A percentile compares a stretch with the other conserved stretches of the same genome.
Evolutionary conservation across 176 grass and related monocot genomes (phyloP).

Genomic region (Phoenix roebelenii): DNA sequence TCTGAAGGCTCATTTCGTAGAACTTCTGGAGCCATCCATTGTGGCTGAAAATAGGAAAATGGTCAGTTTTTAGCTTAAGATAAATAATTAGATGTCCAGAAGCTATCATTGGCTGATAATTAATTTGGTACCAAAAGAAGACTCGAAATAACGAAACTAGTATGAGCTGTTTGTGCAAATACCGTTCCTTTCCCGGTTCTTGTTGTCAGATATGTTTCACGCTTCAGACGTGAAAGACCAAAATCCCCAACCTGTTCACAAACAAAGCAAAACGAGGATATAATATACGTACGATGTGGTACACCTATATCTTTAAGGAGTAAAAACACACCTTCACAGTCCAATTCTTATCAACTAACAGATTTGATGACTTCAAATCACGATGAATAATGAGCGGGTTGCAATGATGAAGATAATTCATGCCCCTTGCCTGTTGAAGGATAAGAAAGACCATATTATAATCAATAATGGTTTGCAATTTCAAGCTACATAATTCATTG

Average conservation of each 20-base stretch:
- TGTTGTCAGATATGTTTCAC: slow-evolving; percentile 80
- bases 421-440: slow-evolving; percentile 67
- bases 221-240: slow-evolving; percentile 96
- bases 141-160: not conserved
- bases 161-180: slow-evolving; percentile 24
- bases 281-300: slow-evolving; percentile 5
- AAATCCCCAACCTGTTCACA: slow-evolving; percentile 82
- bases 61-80: no score
- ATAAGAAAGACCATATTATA: not conserved
- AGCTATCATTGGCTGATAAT: no score
- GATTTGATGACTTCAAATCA: slow-evolving; percentile 96
- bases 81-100: no score
- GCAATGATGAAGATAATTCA: slow-evolving; percentile 99
- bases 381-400: slow-evolving; percentile 88
- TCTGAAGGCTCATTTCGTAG: slow-evolving; percentile 94
- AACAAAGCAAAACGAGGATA: slow-evolving; percentile 12
- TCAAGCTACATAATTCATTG: no score
- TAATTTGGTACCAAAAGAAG: no score
- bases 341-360: slow-evolving; percentile 99
- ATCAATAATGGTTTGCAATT: no score
- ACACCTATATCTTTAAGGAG: slow-evolving; percentile 18
- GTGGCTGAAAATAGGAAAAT: slow-evolving; percentile 45
- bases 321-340: slow-evolving; percentile 62
- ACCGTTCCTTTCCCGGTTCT: slow-evolving; percentile 97
- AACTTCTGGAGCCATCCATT: slow-evolving; percentile 99